These are phyloP conservation scores for Rosa hybrid DNA, from an alignment of 331 rosid species.

Conservation along the genomic window DNA sequence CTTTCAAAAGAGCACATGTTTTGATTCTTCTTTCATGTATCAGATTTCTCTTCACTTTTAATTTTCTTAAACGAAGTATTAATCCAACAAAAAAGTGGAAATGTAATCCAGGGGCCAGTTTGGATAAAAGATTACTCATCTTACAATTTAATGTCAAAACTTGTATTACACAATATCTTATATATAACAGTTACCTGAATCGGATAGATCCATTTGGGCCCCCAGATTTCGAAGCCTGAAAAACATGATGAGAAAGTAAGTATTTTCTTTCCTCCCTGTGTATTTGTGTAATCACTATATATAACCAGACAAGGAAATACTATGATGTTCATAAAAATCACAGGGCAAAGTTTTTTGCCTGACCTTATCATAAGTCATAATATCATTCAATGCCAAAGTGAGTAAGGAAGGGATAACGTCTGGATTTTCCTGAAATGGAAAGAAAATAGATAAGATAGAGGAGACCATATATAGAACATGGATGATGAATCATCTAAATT, in stretches of 20 bases:
- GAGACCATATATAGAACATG: not conserved
- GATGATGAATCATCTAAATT: not conserved
- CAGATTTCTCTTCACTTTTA: not conserved
- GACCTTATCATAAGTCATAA: constrained; percentile 93
- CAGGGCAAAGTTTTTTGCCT: constrained; percentile 21
- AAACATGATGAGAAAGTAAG: constrained; percentile 49
- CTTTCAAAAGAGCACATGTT: not conserved
- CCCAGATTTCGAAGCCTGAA: constrained; percentile 92
- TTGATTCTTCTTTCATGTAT: not conserved
- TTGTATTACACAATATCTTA: not conserved
- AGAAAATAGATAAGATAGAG: constrained; percentile 14
- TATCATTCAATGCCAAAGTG: constrained; percentile 70
- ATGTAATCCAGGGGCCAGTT: not conserved
- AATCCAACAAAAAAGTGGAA: not conserved
- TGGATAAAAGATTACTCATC: not conserved
- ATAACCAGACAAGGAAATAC: constrained; percentile 2
- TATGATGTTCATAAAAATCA: not conserved
- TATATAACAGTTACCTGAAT: constrained; percentile 61
- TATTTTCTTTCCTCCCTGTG: constrained; percentile 21
- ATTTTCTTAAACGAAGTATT: not conserved
- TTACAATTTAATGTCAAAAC: not conserved
- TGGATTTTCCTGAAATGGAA: constrained; percentile 63
- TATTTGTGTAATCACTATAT: not conserved
- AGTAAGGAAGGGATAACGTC: constrained; percentile 65
- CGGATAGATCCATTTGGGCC: constrained; percentile 94